phyloP scores from a whole-genome alignment of 768 basidiomycete genomes.

The Tephrocybe rancida region DNA sequence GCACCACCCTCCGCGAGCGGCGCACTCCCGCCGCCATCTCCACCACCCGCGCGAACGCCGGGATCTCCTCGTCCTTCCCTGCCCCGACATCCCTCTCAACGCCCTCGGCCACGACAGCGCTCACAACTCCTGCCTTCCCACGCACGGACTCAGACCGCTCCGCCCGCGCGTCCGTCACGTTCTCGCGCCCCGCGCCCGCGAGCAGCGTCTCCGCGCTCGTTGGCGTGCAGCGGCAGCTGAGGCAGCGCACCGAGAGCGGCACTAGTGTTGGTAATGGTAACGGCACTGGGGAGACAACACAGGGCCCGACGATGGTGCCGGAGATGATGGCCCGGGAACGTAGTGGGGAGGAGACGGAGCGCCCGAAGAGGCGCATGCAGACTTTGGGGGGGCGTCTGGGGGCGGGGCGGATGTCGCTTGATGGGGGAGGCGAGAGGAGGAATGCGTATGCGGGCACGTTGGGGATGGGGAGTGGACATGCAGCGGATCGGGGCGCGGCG shows the following conservation, averaged over 20 bases:
- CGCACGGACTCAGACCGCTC: constrained; percentile 53
- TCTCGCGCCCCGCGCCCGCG: constrained; percentile 62
- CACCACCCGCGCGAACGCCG: constrained; percentile 44
- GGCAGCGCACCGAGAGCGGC: constrained; percentile 31
- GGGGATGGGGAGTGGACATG: constrained; percentile 15
- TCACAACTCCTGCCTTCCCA: constrained; percentile 48
- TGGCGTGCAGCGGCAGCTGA: constrained; percentile 53
- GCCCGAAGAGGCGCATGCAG: constrained; percentile 41
- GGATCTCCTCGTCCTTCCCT: constrained; percentile 39
- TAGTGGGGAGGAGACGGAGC: constrained; percentile 49
- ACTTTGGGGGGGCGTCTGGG: constrained; percentile 35
- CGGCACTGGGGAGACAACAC: constrained; percentile 38
- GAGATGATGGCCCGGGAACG: constrained; percentile 25
- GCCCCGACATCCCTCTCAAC: constrained; percentile 42
- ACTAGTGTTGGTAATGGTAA: constrained; percentile 15
- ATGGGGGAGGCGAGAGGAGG: constrained; percentile 30
- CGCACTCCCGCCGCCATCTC: constrained; percentile 33
- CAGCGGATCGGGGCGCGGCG: constrained; percentile 27
- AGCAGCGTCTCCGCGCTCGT: constrained; percentile 50
- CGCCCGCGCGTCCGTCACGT: constrained; percentile 53
- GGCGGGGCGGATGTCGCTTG: constrained; percentile 46
- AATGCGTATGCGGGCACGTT: not conserved
- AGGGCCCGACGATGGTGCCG: constrained; percentile 49
- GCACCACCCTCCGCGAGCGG: constrained; percentile 8
- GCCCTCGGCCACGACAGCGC: constrained; percentile 61